Evolutionary conservation across 1,284 basidiomycete genomes (phyloP).

Genomic region (Papiliotrema flavescens): DNA sequence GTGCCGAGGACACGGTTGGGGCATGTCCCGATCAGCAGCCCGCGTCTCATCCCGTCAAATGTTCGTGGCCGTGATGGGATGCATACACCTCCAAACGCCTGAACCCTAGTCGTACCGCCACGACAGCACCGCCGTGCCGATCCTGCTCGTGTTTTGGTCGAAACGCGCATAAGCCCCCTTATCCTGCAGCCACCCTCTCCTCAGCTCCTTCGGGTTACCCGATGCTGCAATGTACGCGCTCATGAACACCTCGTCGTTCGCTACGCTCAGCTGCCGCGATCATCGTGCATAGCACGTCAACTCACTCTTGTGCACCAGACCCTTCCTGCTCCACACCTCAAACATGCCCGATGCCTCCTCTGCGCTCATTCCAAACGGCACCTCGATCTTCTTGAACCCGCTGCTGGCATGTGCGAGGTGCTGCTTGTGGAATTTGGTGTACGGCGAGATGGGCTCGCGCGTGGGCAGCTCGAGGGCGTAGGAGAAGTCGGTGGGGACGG

Average conservation of each 20-base stretch:
- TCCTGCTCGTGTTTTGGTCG: background rate
- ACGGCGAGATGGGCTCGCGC: constrained; percentile 29
- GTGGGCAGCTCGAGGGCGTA: constrained; percentile 25
- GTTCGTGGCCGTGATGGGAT: too few relatives aligned
- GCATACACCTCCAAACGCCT: too few relatives aligned
- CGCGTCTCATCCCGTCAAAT: too few relatives aligned
- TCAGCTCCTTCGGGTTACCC: constrained; percentile 11
- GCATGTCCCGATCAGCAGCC: too few relatives aligned
- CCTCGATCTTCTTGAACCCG: constrained; percentile 33
- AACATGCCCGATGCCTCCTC: constrained; percentile 48
- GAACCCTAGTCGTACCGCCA: too few relatives aligned
- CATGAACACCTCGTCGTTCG: constrained; percentile 8
- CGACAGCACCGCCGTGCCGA: too few relatives aligned
- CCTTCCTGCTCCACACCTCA: constrained; percentile 41
- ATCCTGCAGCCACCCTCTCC: background rate
- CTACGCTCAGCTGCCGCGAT: background rate
- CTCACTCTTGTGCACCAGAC: constrained; percentile 36
- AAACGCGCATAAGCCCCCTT: background rate
- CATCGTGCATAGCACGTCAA: background rate
- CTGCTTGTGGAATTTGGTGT: constrained; percentile 34
- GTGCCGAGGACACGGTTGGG: too few relatives aligned
- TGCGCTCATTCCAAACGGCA: constrained; percentile 38
- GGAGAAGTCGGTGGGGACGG: constrained; percentile 26
- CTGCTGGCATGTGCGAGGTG: constrained; percentile 36
- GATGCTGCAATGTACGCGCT: constrained; percentile 3